These are phyloP conservation scores for Phytophthora pistaciae DNA, from an alignment of 352 stramenopile genomes.

Conservation along the genomic window DNA sequence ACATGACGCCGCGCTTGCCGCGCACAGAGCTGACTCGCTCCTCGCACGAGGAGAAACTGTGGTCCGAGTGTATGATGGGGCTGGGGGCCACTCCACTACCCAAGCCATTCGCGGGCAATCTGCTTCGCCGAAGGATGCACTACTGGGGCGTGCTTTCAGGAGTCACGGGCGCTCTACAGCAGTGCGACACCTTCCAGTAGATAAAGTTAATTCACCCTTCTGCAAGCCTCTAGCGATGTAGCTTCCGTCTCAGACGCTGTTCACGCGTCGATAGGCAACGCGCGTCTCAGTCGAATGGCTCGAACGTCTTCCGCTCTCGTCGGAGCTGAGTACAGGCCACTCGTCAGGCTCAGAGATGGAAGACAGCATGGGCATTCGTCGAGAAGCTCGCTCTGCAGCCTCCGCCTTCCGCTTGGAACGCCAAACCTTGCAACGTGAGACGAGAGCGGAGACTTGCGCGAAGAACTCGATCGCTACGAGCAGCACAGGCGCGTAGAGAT, in stretches of 20 bases:
- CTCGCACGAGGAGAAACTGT: constrained; percentile 22
- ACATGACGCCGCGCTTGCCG: constrained; percentile 32
- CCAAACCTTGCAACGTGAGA: constrained; percentile 6
- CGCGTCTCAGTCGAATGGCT: background rate
- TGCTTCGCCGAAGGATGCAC: constrained; percentile 26
- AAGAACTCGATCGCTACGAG: constrained; percentile 26
- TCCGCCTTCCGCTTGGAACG: background rate
- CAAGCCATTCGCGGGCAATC: constrained; percentile 16
- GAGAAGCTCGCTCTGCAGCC: background rate
- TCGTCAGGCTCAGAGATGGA: constrained; percentile 15
- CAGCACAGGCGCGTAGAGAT: constrained; percentile 22
- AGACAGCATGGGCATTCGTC: constrained; percentile 13
- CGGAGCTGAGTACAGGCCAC: constrained; percentile 16
- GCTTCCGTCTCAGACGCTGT: background rate
- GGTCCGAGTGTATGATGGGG: constrained; percentile 29
- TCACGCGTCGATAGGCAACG: background rate
- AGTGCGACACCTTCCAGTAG: background rate
- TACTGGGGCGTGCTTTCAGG: constrained; percentile 24
- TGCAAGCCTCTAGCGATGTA: background rate
- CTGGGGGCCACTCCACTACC: constrained; percentile 22
- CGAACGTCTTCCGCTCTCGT: background rate
- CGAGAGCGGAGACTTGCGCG: constrained; percentile 5
- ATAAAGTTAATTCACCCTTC: background rate
- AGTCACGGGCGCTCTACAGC: constrained; percentile 11
- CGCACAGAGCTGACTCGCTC: constrained; percentile 14